Base-by-base conservation (phyloP, 768 basidiomycete species). In the Rhizopogon rudus region DNA sequence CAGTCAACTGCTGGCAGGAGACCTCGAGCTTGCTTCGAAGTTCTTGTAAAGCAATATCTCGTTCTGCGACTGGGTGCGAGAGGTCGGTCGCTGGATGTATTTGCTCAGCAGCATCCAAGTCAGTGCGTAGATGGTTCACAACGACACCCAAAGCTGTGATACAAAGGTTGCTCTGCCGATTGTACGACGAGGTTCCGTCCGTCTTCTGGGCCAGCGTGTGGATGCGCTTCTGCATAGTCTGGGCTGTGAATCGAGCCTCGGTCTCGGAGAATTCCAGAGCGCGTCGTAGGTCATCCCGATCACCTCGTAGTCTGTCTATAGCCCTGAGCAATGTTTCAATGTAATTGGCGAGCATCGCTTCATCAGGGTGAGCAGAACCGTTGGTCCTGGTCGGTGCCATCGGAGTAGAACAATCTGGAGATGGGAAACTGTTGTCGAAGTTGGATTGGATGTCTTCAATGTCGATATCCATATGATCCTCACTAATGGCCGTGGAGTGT, bases 221-320 rank as follows among this genome's bases (percentile, higher is more conserved):
- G 20, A 87, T 69, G 55, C 79, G 80, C 35, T 74, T 72, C 62
- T 84, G 77, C 46, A 86, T 67, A 0, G 82, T 78, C 56, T 88
- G 79, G 14, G 83, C 77, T 2, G 81, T 72, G 61, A 88, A 86
- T 59, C 74, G 80, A 25, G 82, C 81, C 69, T 92, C 89, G 3
- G 76, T 73, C 59, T 87, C 78, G 52, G 86, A 71, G 67, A 91
- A 92, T 48, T 87, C 77, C 13, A 91, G 68, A 52, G 86, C 78
- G 6, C 83, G 77, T 50, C 77, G 77, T 28, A 89, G 75, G 44
- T 68, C 72, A 58, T 91, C 84, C 5, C 88, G 77, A 60, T 91
- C 87, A 4, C 67, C 66, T 5, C 89, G 83, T 44, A 91, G 72
- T 35, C 88, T 81, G n/a, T 83, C 80, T 42, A 88, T 73, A 1